These are phyloP conservation scores for Tribonema minus DNA, from an alignment of 108 stramenopile species.

Conservation along the genomic window DNA sequence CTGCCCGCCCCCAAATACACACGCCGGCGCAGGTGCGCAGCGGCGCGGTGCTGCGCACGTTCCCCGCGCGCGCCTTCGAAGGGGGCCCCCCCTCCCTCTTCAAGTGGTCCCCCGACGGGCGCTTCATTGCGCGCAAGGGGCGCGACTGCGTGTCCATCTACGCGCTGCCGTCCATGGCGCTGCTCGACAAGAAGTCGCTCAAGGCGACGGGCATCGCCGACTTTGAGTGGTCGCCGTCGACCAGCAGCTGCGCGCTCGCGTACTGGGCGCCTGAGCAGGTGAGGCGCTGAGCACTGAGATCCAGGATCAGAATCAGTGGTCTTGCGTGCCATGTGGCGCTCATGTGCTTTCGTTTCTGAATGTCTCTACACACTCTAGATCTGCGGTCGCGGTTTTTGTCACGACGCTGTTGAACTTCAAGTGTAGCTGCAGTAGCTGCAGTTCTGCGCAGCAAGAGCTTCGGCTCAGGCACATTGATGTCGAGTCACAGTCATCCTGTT, in stretches of 20 bases:
- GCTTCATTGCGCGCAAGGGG: slow-evolving; percentile 88
- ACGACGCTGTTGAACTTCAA: too few species aligned
- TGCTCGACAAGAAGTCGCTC: slow-evolving; percentile 82
- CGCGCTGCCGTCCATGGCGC: slow-evolving; percentile 77
- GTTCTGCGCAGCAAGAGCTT: too few species aligned
- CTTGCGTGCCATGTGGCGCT: too few species aligned
- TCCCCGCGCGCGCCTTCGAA: slow-evolving; percentile 47
- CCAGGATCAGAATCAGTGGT: too few species aligned
- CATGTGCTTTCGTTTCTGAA: too few species aligned
- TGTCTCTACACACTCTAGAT: too few species aligned
- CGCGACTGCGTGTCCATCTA: slow-evolving; percentile 76
- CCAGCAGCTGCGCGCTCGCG: slow-evolving; percentile 79
- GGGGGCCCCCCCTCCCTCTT: slow-evolving; percentile 70
- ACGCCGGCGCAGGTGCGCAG: slow-evolving; percentile 56
- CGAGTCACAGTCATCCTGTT: too few species aligned
- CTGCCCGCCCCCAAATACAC: too few species aligned
- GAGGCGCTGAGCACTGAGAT: too few species aligned
- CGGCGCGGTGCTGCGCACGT: slow-evolving; percentile 72
- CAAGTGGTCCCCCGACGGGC: slow-evolving; percentile 87
- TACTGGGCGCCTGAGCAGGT: slow-evolving; percentile 87
- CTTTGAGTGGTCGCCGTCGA: slow-evolving; percentile 88
- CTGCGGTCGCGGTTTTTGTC: too few species aligned
- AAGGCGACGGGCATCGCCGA: slow-evolving; percentile 69
- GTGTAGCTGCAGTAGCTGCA: too few species aligned
- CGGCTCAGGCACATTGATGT: too few species aligned